phyloP scores from a whole-genome alignment of 768 basidiomycete genomes.

The Suillus subalutaceus region DNA sequence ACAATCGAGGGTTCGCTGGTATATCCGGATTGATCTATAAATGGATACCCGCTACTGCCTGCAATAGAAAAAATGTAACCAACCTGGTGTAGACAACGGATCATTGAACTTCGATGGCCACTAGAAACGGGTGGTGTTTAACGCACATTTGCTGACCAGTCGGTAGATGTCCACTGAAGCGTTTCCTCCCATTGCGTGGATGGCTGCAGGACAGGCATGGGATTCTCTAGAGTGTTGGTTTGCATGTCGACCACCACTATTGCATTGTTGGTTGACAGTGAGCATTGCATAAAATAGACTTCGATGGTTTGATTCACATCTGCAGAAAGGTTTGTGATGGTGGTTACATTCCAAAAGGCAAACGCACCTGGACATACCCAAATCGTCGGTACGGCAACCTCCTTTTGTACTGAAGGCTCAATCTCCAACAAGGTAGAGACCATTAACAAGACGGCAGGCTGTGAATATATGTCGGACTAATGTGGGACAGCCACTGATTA shows the following conservation, averaged over 20 bases:
- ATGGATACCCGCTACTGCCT: not conserved
- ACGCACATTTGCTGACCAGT: not conserved
- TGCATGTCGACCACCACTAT: not conserved
- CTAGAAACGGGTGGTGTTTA: no score
- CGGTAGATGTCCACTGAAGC: not conserved
- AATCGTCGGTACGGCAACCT: not conserved
- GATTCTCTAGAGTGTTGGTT: not conserved
- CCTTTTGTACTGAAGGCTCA: not conserved
- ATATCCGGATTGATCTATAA: not conserved
- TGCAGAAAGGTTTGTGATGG: not conserved
- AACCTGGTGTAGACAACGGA: not conserved
- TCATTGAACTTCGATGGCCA: not conserved
- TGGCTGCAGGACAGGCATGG: not conserved
- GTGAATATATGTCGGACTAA: no score
- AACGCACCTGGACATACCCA: no score
- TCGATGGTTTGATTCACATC: not conserved
- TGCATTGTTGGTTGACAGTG: not conserved
- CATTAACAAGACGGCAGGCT: not conserved
- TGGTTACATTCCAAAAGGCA: not conserved
- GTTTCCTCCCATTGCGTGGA: not conserved
- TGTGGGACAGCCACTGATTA: no score
- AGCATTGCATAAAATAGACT: constrained; percentile 3
- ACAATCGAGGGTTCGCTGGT: not conserved
- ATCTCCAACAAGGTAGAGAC: not conserved
- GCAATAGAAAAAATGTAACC: not conserved